A percentile compares a stretch with the other conserved stretches of the same genome.
These are phyloP conservation scores for Chaetoceros muelleri DNA, from an alignment of 108 stramenopile species.

Conservation along the genomic window DNA sequence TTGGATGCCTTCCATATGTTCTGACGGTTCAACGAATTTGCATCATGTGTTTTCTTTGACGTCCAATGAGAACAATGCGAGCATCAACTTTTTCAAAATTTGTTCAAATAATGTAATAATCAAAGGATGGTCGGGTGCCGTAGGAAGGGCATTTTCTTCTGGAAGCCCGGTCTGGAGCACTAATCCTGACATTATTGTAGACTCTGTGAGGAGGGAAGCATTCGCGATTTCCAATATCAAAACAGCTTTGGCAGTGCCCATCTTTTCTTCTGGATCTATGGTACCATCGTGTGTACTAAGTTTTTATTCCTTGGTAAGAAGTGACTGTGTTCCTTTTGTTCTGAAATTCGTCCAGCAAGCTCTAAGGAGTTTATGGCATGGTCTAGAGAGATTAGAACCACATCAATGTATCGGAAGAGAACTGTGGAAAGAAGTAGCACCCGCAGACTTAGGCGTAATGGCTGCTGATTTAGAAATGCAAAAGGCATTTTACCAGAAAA, in stretches of 20 bases:
- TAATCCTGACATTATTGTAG: constrained; percentile 48
- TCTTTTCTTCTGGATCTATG: constrained; percentile 46
- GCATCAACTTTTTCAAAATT: constrained; percentile 37
- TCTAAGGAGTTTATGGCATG: constrained; percentile 64
- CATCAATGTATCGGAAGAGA: constrained; percentile 56
- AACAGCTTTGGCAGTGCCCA: constrained; percentile 73
- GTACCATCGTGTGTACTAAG: constrained; percentile 65
- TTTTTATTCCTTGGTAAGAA: constrained; percentile 64
- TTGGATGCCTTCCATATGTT: constrained; percentile 49
- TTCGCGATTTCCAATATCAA: constrained; percentile 54
- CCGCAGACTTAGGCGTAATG: constrained; percentile 85
- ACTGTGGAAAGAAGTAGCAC: constrained; percentile 69
- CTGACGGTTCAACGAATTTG: constrained; percentile 15
- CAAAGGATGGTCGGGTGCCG: constrained; percentile 68
- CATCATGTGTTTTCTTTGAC: constrained; percentile 48
- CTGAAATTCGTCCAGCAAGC: constrained; percentile 85
- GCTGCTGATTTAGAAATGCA: constrained; percentile 89
- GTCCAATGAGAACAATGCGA: constrained; percentile 33
- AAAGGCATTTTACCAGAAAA: constrained; percentile 69
- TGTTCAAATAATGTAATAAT: constrained; percentile 35
- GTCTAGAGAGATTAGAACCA: constrained; percentile 63
- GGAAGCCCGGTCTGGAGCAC: constrained; percentile 87
- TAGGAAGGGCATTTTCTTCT: constrained; percentile 69
- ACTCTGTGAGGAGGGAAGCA: constrained; percentile 33
- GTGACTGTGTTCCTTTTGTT: constrained; percentile 74